A percentile compares a stretch with the other conserved stretches of the same genome.
Conservation (phyloP, 805 yeast genomes). For the Kregervanrija pseudodelftensis region DNA sequence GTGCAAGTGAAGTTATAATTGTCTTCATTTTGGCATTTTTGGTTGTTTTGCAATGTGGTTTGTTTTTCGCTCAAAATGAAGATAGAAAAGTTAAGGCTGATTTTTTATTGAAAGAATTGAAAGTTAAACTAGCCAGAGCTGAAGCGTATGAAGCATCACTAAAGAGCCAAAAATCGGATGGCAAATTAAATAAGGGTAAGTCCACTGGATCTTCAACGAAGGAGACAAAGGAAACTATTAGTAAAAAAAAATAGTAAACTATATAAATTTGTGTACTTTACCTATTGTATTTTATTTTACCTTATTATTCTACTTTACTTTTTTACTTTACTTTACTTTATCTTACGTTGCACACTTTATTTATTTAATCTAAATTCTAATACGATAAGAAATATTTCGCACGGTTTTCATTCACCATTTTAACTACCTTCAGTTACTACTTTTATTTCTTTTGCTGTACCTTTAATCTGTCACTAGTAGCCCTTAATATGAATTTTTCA, state of each 20-base stretch:
- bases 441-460: no score
- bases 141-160: constrained; percentile 1
- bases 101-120: constrained; percentile 21
- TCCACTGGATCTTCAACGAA: constrained; percentile 11
- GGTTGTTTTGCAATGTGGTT: constrained; percentile 78
- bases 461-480: no score
- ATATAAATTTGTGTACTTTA: background rate
- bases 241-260: constrained; percentile 17
- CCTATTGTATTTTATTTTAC: background rate
- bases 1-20: constrained; percentile 78
- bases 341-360: background rate
- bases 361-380: no score
- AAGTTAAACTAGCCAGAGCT: constrained; percentile 12
- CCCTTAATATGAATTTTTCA: no score
- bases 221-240: constrained; percentile 15
- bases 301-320: no score
- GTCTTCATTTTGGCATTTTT: constrained; percentile 69
- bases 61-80: constrained; percentile 61
- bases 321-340: background rate
- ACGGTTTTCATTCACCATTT: no score
- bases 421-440: no score
- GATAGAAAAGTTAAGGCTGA: constrained; percentile 21
- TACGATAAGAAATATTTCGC: no score
- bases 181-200: constrained; percentile 3
- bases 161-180: background rate